A percentile compares a stretch with the other conserved stretches of the same genome.
phyloP scores from a whole-genome alignment of 371 early-diverging fungal species.

The Haplosporangium sp. region DNA sequence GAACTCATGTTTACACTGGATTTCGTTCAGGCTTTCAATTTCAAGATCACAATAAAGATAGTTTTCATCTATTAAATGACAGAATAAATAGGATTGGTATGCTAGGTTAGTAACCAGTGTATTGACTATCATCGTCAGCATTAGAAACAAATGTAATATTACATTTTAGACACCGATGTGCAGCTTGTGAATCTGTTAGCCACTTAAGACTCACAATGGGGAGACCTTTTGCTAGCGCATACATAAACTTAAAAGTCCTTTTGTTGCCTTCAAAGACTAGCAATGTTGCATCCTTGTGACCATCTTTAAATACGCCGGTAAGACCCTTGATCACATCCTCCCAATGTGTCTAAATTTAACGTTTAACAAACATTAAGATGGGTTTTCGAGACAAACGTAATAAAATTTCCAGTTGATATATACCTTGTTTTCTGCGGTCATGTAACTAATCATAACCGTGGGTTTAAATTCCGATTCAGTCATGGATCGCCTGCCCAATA shows the following conservation, averaged over 20 bases:
- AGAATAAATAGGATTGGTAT: neutral
- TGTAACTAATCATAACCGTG: conserved; percentile 4
- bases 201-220: conserved; percentile 22
- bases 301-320: neutral
- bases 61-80: neutral
- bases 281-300: neutral
- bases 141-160: neutral
- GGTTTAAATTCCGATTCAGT: neutral
- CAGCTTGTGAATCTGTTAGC: conserved; percentile 1
- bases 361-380: neutral
- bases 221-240: conserved; percentile 18
- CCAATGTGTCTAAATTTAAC: neutral
- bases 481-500: neutral
- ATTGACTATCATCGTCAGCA: neutral
- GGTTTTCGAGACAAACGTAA: neutral
- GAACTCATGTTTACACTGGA: neutral
- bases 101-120: neutral
- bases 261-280: conserved; percentile 12
- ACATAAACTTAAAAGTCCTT: conserved; percentile 26
- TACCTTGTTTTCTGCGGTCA: neutral
- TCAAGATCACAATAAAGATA: conserved; percentile 4
- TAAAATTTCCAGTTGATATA: neutral
- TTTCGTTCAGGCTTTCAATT: conserved; percentile 5
- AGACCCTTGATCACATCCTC: neutral
- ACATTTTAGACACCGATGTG: neutral